Conservation (phyloP, 495 filamentous ascomycete species). For the Xylaria sp. region DNA sequence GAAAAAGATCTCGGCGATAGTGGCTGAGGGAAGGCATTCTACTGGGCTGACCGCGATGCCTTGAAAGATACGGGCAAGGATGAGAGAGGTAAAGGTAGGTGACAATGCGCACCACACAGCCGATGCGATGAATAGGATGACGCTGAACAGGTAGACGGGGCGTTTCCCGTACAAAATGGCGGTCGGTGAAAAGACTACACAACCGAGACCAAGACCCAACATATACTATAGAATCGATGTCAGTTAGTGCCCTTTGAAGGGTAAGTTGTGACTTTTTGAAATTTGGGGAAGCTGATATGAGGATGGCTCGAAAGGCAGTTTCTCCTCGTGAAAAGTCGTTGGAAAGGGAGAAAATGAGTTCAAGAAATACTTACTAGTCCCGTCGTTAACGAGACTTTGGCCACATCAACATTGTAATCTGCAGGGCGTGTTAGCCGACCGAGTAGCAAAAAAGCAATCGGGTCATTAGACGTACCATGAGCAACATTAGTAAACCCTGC, state of each 20-base stretch:
- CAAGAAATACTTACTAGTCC: constrained; percentile 57
- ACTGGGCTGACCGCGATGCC: constrained; percentile 88
- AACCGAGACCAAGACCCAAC: constrained; percentile 90
- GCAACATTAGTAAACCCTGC: constrained; percentile 90
- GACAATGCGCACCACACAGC: constrained; percentile 88
- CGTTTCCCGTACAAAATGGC: constrained; percentile 92
- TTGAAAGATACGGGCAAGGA: constrained; percentile 84
- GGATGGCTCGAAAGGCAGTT: neutral
- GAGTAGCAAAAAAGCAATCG: neutral
- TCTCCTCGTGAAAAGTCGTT: neutral
- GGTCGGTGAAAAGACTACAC: constrained; percentile 83
- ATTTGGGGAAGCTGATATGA: neutral
- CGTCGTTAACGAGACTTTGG: constrained; percentile 85
- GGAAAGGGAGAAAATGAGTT: neutral
- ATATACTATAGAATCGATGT: constrained; percentile 63
- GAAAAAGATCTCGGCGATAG: constrained; percentile 96
- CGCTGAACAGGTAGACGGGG: constrained; percentile 85
- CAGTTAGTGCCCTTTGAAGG: neutral
- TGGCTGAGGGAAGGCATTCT: constrained; percentile 94
- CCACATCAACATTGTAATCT: constrained; percentile 71
- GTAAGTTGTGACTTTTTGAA: too few species aligned
- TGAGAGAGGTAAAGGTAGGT: constrained; percentile 78
- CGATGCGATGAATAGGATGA: constrained; percentile 75
- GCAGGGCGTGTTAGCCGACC: constrained; percentile 12
- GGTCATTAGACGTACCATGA: constrained; percentile 27